Evolutionary conservation across 163 green algal genomes (phyloP).

Genomic region (Volvox carteri): DNA sequence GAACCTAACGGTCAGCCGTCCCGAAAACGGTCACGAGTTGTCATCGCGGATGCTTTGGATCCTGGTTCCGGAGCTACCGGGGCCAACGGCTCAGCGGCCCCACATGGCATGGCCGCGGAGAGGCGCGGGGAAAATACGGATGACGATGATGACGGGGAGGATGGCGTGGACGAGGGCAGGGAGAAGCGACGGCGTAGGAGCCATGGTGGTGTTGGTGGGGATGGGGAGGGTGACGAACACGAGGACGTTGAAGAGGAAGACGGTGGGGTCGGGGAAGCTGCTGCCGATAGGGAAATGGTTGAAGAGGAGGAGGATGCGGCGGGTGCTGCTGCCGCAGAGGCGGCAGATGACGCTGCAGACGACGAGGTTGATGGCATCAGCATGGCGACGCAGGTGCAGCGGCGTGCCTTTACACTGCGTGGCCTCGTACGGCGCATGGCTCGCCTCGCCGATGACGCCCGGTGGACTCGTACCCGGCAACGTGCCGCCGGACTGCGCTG

Average conservation of each 20-base stretch:
- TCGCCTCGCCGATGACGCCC: constrained; percentile 77
- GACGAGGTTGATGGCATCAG: constrained; percentile 53
- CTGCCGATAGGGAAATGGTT: constrained; percentile 27
- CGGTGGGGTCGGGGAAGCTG: constrained; percentile 58
- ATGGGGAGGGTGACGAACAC: neutral
- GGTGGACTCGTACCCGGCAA: constrained; percentile 65
- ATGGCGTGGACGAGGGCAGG: too few species aligned
- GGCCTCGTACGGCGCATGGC: constrained; percentile 83
- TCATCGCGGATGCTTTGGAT: too few species aligned
- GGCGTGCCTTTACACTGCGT: constrained; percentile 71
- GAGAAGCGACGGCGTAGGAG: too few species aligned
- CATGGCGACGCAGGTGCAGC: constrained; percentile 31
- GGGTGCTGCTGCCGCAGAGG: neutral
- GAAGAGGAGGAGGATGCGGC: constrained; percentile 1
- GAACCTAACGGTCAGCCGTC: too few species aligned
- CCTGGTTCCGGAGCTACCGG: too few species aligned
- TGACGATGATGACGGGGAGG: too few species aligned
- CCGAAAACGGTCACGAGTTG: too few species aligned
- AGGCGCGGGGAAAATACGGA: too few species aligned
- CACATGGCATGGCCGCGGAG: too few species aligned
- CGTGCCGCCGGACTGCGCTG: constrained; percentile 82
- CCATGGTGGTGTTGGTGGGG: neutral
- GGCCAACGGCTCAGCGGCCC: too few species aligned
- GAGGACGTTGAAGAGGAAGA: constrained; percentile 37
- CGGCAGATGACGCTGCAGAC: constrained; percentile 46